Percentiles rank a stretch among this genome's conserved stretches.
phyloP scores from a whole-genome alignment of 176 grass and related monocot species.

The Oryza glumipatula region DNA sequence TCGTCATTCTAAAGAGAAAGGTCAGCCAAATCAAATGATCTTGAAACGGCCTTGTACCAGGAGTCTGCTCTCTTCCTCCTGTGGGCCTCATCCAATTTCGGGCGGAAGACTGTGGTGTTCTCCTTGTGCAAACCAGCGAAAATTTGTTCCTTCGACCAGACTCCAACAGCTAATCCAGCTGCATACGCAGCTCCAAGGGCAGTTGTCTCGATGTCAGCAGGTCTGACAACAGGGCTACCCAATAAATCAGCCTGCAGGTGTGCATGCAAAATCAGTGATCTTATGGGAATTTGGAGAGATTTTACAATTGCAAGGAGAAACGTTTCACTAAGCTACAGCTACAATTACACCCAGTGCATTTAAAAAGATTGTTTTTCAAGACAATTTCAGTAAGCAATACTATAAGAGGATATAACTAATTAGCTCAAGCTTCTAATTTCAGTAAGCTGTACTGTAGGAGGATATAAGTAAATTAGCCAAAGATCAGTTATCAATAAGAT shows the following conservation, averaged over 20 bases:
- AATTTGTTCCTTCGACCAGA: constrained; percentile 74
- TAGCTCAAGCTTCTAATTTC: too few species aligned
- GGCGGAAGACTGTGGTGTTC: constrained; percentile 56
- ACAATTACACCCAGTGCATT: too few species aligned
- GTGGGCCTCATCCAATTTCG: constrained; percentile 39
- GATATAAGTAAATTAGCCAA: too few species aligned
- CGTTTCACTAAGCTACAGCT: too few species aligned
- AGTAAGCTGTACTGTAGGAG: too few species aligned
- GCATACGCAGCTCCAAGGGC: constrained; percentile 91
- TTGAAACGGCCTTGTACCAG: constrained; percentile 71
- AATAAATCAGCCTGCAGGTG: constrained; percentile 70
- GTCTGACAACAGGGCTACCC: constrained; percentile 72
- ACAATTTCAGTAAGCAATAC: too few species aligned
- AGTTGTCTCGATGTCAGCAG: constrained; percentile 82
- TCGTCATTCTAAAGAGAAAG: constrained; percentile 25
- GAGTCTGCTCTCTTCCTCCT: constrained; percentile 69
- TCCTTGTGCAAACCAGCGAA: constrained; percentile 50
- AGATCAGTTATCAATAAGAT: too few species aligned
- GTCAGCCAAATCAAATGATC: constrained; percentile 82
- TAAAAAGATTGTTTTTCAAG: too few species aligned
- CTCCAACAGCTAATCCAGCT: constrained; percentile 62
- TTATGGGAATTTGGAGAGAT: too few species aligned
- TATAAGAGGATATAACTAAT: too few species aligned
- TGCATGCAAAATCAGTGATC: too few species aligned
- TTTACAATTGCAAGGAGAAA: too few species aligned